A percentile compares a stretch with the other conserved stretches of the same genome.
These are phyloP conservation scores for Claviceps pazoutovae DNA, from an alignment of 2,329 filamentous ascomycete genomes.

Conservation along the genomic window DNA sequence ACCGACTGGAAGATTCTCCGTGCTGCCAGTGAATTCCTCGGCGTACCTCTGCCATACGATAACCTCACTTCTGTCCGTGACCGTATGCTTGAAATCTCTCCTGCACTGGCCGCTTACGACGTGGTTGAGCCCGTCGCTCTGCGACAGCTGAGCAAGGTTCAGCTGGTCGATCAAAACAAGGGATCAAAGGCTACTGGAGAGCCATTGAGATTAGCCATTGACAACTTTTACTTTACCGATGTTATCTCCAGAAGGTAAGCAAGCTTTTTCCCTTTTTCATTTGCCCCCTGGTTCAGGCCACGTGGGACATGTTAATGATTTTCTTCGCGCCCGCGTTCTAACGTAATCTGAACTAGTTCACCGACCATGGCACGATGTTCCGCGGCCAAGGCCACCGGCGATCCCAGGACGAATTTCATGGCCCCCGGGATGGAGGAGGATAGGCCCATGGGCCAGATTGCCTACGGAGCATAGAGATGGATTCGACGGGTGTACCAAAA, in stretches of 20 bases:
- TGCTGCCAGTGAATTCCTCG: slow-evolving; percentile 81
- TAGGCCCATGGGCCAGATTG: slow-evolving; percentile 46
- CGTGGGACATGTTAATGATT: too few species aligned
- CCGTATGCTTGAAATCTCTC: slow-evolving; percentile 90
- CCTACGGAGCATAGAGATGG: slow-evolving; percentile 37
- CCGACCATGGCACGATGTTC: slow-evolving; percentile 98
- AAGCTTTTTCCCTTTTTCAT: slow-evolving; percentile 22
- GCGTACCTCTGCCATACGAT: slow-evolving; percentile 77
- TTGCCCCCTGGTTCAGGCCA: too few species aligned
- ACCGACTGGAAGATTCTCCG: slow-evolving; percentile 99
- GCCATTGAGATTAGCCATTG: slow-evolving; percentile 71
- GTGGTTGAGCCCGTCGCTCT: slow-evolving; percentile 72
- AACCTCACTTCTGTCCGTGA: slow-evolving; percentile 80
- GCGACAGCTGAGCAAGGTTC: slow-evolving; percentile 70
- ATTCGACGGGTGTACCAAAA: slow-evolving; percentile 20
- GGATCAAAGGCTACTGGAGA: slow-evolving; percentile 57
- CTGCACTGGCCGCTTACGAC: slow-evolving; percentile 79
- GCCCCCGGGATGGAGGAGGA: slow-evolving; percentile 54
- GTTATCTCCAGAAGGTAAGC: slow-evolving; percentile 91
- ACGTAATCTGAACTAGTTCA: slow-evolving; percentile 43
- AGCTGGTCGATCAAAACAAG: slow-evolving; percentile 94
- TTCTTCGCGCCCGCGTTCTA: not conserved
- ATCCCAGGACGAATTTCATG: slow-evolving; percentile 69
- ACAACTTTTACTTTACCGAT: slow-evolving; percentile 98
- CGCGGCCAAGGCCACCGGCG: slow-evolving; percentile 72